These are phyloP conservation scores for Ilyonectria robusta DNA, from an alignment of 2,329 filamentous ascomycete species.

Conservation along the genomic window DNA sequence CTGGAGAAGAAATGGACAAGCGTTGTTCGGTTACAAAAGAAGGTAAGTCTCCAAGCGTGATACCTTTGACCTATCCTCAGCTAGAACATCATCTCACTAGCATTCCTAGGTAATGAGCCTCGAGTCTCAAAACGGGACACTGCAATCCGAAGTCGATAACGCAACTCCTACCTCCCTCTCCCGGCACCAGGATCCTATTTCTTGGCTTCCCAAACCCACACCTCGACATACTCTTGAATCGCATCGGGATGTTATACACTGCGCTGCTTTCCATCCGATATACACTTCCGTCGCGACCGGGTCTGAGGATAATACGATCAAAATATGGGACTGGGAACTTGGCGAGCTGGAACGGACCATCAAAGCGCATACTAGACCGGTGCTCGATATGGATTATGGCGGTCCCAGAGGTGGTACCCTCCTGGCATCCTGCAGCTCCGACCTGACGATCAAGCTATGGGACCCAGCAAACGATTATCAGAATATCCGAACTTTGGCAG, in stretches of 20 bases:
- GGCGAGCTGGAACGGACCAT: conserved; percentile 91
- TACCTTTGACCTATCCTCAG: not conserved
- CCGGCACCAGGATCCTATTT: conserved; percentile 83
- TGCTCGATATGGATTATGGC: conserved; percentile 91
- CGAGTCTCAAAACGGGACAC: conserved; percentile 77
- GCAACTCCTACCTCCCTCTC: conserved; percentile 83
- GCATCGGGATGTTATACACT: conserved; percentile 84
- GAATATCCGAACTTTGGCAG: conserved; percentile 90
- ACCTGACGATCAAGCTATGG: conserved; percentile 95
- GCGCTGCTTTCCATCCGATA: conserved; percentile 91
- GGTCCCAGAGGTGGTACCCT: conserved; percentile 75
- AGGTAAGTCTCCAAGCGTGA: conserved; percentile 66
- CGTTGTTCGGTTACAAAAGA: conserved; percentile 92
- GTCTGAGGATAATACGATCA: conserved; percentile 93
- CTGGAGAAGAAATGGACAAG: conserved; percentile 99
- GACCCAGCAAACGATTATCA: conserved; percentile 94
- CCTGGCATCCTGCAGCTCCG: conserved; percentile 81
- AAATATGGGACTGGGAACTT: conserved; percentile 97
- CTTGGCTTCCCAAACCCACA: conserved; percentile 86
- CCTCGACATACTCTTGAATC: conserved; percentile 86
- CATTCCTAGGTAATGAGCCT: conserved; percentile 86
- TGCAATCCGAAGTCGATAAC: conserved; percentile 88
- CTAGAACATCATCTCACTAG: not conserved
- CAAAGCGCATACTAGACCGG: conserved; percentile 91
- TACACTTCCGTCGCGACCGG: conserved; percentile 92